These are phyloP conservation scores for Macaranga tanarius DNA, from an alignment of 441 rosid species.

Conservation along the genomic window DNA sequence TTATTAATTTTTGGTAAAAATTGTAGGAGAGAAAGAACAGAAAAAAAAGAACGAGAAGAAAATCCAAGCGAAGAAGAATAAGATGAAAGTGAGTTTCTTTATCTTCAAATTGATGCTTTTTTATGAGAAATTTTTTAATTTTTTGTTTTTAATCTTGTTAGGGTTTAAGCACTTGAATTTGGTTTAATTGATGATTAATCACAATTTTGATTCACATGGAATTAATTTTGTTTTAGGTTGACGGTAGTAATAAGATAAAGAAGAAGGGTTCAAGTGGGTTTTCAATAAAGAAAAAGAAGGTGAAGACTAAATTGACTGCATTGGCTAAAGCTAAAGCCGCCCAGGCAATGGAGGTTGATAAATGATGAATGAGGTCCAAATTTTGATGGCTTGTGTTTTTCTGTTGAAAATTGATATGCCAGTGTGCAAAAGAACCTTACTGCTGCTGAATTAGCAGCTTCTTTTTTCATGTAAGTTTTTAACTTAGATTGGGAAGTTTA, in stretches of 20 bases:
- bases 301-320: conserved; percentile 79
- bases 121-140: not conserved
- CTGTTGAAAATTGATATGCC: not conserved
- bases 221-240: conserved; percentile 40
- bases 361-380: conserved; percentile 21
- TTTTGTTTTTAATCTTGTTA: not conserved
- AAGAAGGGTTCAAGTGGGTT: conserved; percentile 65
- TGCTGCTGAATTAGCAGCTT: conserved; percentile 18
- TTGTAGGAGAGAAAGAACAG: conserved; percentile 71
- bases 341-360: conserved; percentile 91
- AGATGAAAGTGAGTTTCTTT: conserved; percentile 72
- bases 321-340: conserved; percentile 76
- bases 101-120: not conserved
- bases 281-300: conserved; percentile 75
- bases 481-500: conserved; percentile 5
- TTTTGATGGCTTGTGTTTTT: conserved; percentile 1
- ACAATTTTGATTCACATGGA: not conserved
- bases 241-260: conserved; percentile 61
- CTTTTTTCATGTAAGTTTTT: not conserved
- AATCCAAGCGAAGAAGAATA: conserved; percentile 78
- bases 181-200: not conserved
- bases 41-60: conserved; percentile 61
- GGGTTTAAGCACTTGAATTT: not conserved
- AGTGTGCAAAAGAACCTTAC: not conserved
- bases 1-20: conserved; percentile 22